Evolutionary conservation across 352 stramenopile species (phyloP).

Genomic region (Phytophthora tubulina): DNA sequence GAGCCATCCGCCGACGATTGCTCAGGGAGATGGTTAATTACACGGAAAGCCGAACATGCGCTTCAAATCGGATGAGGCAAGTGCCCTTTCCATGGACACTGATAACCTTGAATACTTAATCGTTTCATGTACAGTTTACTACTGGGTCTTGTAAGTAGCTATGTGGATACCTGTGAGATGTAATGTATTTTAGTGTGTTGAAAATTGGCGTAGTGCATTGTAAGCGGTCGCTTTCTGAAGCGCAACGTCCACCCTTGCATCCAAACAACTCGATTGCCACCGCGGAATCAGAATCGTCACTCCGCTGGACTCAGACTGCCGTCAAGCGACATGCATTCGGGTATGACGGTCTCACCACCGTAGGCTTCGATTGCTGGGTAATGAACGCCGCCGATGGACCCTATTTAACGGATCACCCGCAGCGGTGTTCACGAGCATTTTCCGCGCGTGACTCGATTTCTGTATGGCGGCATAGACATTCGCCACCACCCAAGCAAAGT

Average conservation of each 20-base stretch:
- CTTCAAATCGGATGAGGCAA: conserved; percentile 11
- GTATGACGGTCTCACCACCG: conserved; percentile 22
- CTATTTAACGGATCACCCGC: conserved; percentile 7
- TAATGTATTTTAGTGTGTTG: not conserved
- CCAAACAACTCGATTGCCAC: conserved; percentile 40
- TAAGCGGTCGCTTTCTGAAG: conserved; percentile 22
- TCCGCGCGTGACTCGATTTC: conserved; percentile 22
- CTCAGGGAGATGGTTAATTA: conserved; percentile 22
- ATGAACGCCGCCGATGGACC: conserved; percentile 3
- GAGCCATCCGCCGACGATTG: conserved; percentile 10
- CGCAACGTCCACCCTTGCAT: conserved; percentile 33
- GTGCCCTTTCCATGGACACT: too few relatives aligned
- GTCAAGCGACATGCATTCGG: not conserved
- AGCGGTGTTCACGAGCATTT: conserved; percentile 28
- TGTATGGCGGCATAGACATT: conserved; percentile 39
- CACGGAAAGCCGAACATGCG: not conserved
- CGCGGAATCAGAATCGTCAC: conserved; percentile 19
- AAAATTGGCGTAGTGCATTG: too few relatives aligned
- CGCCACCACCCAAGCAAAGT: conserved; percentile 30
- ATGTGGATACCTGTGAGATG: not conserved
- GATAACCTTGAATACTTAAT: conserved; percentile 1
- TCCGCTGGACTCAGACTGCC: not conserved
- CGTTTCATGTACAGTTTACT: too few relatives aligned
- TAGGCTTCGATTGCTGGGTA: conserved; percentile 27
- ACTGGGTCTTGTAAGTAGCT: too few relatives aligned